Evolutionary conservation across 2,329 filamentous ascomycete species (phyloP).

Genomic region (Elsinoe batatas): DNA sequence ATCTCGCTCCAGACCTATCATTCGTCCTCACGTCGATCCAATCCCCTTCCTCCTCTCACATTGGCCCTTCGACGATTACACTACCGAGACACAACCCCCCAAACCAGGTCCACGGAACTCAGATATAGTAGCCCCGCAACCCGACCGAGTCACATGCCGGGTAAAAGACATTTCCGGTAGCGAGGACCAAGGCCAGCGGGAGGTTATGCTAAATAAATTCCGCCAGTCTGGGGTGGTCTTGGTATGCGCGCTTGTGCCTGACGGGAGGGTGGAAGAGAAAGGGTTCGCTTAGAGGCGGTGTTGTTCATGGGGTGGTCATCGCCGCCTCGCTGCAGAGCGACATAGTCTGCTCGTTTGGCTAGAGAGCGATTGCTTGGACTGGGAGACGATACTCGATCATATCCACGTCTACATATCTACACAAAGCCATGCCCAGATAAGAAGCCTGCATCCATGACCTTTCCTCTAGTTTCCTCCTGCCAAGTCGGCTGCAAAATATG

Average conservation of each 20-base stretch:
- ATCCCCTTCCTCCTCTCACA: not conserved
- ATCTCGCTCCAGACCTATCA: too few relatives aligned
- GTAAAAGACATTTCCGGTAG: too few relatives aligned
- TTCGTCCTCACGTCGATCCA: not conserved
- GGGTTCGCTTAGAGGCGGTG: too few relatives aligned
- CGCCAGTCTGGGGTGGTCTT: too few relatives aligned
- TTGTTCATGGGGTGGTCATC: too few relatives aligned
- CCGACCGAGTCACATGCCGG: too few relatives aligned
- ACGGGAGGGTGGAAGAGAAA: too few relatives aligned
- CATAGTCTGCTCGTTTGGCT: too few relatives aligned
- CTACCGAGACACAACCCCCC: not conserved
- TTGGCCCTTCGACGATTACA: not conserved
- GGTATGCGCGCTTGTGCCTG: too few relatives aligned
- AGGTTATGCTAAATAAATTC: too few relatives aligned
- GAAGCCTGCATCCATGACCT: not conserved
- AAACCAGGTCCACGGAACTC: not conserved
- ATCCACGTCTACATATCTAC: constrained; percentile 10
- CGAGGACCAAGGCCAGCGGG: too few relatives aligned
- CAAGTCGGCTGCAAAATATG: not conserved
- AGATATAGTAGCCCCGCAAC: not conserved
- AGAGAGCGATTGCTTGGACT: not conserved
- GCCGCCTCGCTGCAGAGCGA: too few relatives aligned
- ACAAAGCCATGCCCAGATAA: constrained; percentile 1
- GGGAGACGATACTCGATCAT: not conserved
- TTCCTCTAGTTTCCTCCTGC: not conserved